phyloP scores from a whole-genome alignment of 2,329 filamentous ascomycete species.

The Zopfia rhizophila region DNA sequence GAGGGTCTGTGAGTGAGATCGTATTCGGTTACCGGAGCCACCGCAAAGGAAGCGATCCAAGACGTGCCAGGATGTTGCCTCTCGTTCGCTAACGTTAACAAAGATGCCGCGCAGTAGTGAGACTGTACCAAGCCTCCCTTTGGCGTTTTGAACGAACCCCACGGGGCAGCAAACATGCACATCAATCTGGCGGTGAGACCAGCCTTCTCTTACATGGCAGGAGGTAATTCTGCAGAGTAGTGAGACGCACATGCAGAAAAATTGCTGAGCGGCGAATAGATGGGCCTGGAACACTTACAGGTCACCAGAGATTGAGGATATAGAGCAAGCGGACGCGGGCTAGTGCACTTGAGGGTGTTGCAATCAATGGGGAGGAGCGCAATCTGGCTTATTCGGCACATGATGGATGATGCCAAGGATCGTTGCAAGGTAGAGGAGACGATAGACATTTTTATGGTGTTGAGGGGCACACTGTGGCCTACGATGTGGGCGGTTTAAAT shows the following conservation, averaged over 20 bases:
- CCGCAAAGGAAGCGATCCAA: constrained; percentile 5
- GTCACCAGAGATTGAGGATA: constrained; percentile 2
- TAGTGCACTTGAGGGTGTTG: constrained; percentile 1
- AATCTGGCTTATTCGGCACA: not conserved
- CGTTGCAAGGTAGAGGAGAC: constrained; percentile 16
- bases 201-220: constrained; percentile 11
- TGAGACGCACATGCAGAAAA: not conserved
- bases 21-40: constrained; percentile 23
- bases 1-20: constrained; percentile 12
- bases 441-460: constrained; percentile 38
- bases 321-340: constrained; percentile 5
- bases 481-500: constrained; percentile 3
- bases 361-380: not conserved
- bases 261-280: constrained; percentile 11
- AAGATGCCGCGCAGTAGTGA: constrained; percentile 22
- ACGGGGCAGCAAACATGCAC: constrained; percentile 14
- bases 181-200: constrained; percentile 26
- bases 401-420: constrained; percentile 16
- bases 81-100: constrained; percentile 13
- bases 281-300: constrained; percentile 10
- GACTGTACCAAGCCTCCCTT: constrained; percentile 20
- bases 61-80: constrained; percentile 16
- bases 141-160: constrained; percentile 7
- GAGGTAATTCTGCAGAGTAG: constrained; percentile 1
- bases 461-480: constrained; percentile 37